phyloP scores from a whole-genome alignment of 345 rosid genomes.

The Moricandia moricandioides region DNA sequence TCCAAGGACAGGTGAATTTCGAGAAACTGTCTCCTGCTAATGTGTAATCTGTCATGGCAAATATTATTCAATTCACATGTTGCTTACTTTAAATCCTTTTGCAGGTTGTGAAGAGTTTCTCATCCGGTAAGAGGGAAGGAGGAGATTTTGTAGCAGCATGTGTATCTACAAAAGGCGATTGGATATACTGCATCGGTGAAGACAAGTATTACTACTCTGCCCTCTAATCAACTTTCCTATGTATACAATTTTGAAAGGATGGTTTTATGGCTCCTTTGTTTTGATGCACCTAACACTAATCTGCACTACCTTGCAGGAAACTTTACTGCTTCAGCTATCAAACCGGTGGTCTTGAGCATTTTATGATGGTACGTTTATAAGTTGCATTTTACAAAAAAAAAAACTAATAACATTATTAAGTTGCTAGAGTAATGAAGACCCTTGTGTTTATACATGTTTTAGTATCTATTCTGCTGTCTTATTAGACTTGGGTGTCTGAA shows the following conservation, averaged over 20 bases:
- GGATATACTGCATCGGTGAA: conserved; percentile 97
- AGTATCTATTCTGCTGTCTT: not conserved
- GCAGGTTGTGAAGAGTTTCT: conserved; percentile 97
- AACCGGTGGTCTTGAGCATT: conserved; percentile 92
- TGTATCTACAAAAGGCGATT: conserved; percentile 93
- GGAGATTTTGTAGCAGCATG: conserved; percentile 94
- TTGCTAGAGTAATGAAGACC: not conserved
- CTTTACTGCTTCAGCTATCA: conserved; percentile 94
- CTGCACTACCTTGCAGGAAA: conserved; percentile 50
- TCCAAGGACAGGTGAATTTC: conserved; percentile 85
- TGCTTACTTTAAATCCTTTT: conserved; percentile 19
- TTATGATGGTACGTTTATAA: conserved; percentile 69
- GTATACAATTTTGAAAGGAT: not conserved
- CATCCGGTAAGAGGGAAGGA: conserved; percentile 97
- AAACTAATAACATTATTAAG: not conserved
- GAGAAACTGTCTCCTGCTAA: not conserved
- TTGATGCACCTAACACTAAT: conserved; percentile 1
- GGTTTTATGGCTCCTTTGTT: not conserved
- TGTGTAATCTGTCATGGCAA: not conserved
- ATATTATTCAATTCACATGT: conserved; percentile 22
- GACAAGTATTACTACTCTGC: conserved; percentile 48
- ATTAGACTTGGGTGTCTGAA: not conserved
- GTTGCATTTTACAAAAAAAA: not conserved
- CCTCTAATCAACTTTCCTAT: not conserved
- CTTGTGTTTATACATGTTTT: not conserved